A percentile compares a stretch with the other conserved stretches of the same genome.
phyloP scores from a whole-genome alignment of 2,329 filamentous ascomycete genomes.

The Pseudovirgaria hyperparasitica region DNA sequence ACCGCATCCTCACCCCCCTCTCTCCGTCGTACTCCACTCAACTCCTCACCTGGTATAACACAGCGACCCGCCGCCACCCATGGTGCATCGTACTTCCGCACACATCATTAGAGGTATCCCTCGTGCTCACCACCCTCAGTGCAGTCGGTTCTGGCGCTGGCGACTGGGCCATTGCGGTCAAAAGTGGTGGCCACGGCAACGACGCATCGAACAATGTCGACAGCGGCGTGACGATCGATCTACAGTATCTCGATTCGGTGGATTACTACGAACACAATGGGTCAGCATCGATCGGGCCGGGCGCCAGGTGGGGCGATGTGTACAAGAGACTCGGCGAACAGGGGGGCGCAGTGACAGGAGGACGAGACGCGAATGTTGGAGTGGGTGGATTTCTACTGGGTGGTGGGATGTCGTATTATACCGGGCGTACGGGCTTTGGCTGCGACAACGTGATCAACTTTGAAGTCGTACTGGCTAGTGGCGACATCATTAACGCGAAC shows the following conservation, averaged over 20 bases:
- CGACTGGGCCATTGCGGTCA: constrained; percentile 12
- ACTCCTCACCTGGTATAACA: constrained; percentile 8
- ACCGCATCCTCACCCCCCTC: constrained; percentile 5
- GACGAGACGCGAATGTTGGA: constrained; percentile 16
- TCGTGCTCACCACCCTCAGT: constrained; percentile 9
- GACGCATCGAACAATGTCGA: constrained; percentile 13
- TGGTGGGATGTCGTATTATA: constrained; percentile 17
- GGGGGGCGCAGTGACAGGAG: constrained; percentile 11
- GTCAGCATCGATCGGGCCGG: constrained; percentile 13
- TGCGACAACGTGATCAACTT: constrained; percentile 14
- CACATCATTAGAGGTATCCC: constrained; percentile 12
- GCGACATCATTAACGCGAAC: constrained; percentile 25
- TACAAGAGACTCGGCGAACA: constrained; percentile 15
- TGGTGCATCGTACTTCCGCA: constrained; percentile 14
- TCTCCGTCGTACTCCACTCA: constrained; percentile 5
- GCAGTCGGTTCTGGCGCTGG: constrained; percentile 6
- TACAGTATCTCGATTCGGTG: constrained; percentile 11
- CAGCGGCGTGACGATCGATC: constrained; percentile 19
- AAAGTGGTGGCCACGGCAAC: constrained; percentile 15
- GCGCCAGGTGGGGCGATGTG: constrained; percentile 21
- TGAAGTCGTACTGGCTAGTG: constrained; percentile 26
- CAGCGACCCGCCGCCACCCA: constrained; percentile 9
- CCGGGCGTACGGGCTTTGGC: constrained; percentile 11
- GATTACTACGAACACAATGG: constrained; percentile 7
- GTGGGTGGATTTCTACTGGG: constrained; percentile 17